Evolutionary conservation across 257 asterid genomes (phyloP).

Genomic region (Solanum boliviense): DNA sequence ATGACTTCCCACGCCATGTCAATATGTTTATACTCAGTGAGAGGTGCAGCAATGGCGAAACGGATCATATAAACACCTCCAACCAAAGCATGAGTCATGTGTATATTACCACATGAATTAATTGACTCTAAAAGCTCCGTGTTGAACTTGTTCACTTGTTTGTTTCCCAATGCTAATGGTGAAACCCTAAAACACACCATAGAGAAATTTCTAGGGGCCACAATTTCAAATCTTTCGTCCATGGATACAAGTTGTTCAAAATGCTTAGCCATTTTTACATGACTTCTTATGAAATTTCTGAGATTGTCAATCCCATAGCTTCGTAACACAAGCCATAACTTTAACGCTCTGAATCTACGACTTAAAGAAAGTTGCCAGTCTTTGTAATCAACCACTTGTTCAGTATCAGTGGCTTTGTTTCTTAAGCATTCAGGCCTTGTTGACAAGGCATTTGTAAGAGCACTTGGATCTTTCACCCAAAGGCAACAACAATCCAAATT

Average conservation of each 20-base stretch:
- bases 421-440: slow-evolving; percentile 50
- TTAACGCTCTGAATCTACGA: slow-evolving; percentile 48
- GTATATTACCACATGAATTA: slow-evolving; percentile 3
- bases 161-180: slow-evolving; percentile 18
- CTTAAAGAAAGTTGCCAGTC: slow-evolving; percentile 77
- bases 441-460: slow-evolving; percentile 39
- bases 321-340: slow-evolving; percentile 57
- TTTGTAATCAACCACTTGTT: slow-evolving; percentile 51
- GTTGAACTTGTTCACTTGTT: slow-evolving; percentile 33
- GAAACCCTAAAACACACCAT: slow-evolving; percentile 63
- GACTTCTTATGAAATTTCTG: slow-evolving; percentile 36
- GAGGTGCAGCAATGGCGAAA: no score
- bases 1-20: no score
- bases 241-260: slow-evolving; percentile 17
- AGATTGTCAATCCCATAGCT: slow-evolving; percentile 58
- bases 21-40: no score
- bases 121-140: slow-evolving; percentile 37
- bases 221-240: slow-evolving; percentile 61
- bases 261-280: neutral
- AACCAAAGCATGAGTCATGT: no score
- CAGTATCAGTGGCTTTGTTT: slow-evolving; percentile 46
- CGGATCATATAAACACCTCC: no score
- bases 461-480: slow-evolving; percentile 56
- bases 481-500: slow-evolving; percentile 52
- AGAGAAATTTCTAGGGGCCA: slow-evolving; percentile 64